phyloP scores from a whole-genome alignment of 352 stramenopile genomes.

The Phytophthora parvispora region DNA sequence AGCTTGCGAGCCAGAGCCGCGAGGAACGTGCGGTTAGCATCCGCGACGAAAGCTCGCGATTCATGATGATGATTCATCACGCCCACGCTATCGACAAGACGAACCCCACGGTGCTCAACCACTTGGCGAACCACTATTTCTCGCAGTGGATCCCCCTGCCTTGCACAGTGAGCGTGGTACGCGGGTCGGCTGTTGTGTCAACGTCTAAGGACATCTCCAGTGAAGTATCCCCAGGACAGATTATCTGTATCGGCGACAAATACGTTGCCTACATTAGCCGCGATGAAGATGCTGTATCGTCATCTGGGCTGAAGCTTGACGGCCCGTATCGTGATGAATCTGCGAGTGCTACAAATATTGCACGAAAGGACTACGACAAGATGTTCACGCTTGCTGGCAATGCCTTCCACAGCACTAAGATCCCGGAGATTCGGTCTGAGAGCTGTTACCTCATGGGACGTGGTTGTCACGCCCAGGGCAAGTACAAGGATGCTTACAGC shows the following conservation, averaged over 20 bases:
- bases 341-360: slow-evolving; percentile 62
- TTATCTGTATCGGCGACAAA: slow-evolving; percentile 94
- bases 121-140: slow-evolving; percentile 99
- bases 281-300: slow-evolving; percentile 66
- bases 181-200: slow-evolving; percentile 86
- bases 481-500: slow-evolving; percentile 97
- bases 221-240: slow-evolving; percentile 92
- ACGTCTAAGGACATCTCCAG: slow-evolving; percentile 91
- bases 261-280: slow-evolving; percentile 93
- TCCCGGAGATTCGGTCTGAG: slow-evolving; percentile 95
- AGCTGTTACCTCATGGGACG: slow-evolving; percentile 97
- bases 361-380: slow-evolving; percentile 93
- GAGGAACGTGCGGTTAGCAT: slow-evolving; percentile 84
- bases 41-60: slow-evolving; percentile 89
- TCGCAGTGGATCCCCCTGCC: slow-evolving; percentile 96
- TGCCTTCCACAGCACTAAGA: slow-evolving; percentile 91
- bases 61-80: slow-evolving; percentile 94
- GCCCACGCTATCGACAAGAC: slow-evolving; percentile 91
- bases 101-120: slow-evolving; percentile 95
- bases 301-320: slow-evolving; percentile 77
- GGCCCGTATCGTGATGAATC: slow-evolving; percentile 87
- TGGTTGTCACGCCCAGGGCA: slow-evolving; percentile 94
- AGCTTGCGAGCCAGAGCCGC: slow-evolving; percentile 83
- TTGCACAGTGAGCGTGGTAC: slow-evolving; percentile 87
- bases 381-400: slow-evolving; percentile 92